phyloP scores from a whole-genome alignment of 495 filamentous ascomycete genomes.

The Talaromyces liani region DNA sequence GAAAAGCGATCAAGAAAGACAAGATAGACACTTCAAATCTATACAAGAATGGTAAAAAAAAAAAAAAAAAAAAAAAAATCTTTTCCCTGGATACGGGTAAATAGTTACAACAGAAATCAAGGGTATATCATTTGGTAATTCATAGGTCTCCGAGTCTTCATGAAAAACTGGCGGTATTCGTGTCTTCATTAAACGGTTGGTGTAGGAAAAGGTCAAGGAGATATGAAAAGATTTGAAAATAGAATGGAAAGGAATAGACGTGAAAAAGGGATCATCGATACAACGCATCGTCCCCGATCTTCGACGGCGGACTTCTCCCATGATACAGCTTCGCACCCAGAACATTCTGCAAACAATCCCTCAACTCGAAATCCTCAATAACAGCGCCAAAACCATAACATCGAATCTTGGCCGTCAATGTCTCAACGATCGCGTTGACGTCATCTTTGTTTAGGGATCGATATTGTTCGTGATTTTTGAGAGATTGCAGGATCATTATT shows the following conservation, averaged over 20 bases:
- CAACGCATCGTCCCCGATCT: conserved; percentile 25
- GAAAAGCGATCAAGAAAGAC: not conserved
- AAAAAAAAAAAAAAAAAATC: no score
- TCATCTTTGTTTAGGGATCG: conserved; percentile 57
- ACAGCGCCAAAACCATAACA: conserved; percentile 80
- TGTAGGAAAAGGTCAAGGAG: not conserved
- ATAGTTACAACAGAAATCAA: not conserved
- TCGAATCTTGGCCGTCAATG: conserved; percentile 70
- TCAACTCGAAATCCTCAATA: conserved; percentile 82
- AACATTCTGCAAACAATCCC: conserved; percentile 72
- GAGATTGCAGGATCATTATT: conserved; percentile 84
- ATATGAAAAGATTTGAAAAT: not conserved
- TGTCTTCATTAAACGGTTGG: not conserved
- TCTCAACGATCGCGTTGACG: conserved; percentile 63
- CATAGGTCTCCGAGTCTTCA: not conserved
- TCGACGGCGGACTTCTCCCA: conserved; percentile 15
- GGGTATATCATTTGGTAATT: not conserved
- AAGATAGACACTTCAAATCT: not conserved
- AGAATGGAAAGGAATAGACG: not conserved
- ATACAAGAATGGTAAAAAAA: not conserved
- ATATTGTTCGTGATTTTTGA: conserved; percentile 65
- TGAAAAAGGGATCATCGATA: conserved; percentile 19
- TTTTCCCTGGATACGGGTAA: not conserved
- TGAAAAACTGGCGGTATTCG: not conserved
- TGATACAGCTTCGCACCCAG: conserved; percentile 56